Evolutionary conservation across 1,284 basidiomycete species (phyloP), one percentile per base, ranked within the genome.

Genomic region (Apiotrichum sp.): DNA sequence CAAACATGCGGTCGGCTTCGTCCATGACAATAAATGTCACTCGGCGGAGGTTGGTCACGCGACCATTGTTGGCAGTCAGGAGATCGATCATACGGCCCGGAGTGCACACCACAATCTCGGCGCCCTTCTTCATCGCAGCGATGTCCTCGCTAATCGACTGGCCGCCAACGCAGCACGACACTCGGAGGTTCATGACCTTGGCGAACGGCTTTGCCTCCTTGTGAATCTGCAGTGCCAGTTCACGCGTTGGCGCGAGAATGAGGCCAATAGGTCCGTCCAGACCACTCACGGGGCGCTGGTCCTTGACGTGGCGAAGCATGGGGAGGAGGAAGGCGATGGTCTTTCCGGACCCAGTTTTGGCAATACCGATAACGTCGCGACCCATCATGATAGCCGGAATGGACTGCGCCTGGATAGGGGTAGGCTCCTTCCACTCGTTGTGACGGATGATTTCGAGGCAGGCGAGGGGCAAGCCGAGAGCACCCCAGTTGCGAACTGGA

Each of bases 1-100:
- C 97, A 74, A 99, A 98, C 96, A 99, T 99, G 66, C 96, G 89
- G 77, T 99, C 96, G 8, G 96, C 97, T 78, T 99, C 97, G 73
- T 99, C 96, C 57, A 99, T 83, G 34, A 99, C 95, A 59, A 99
- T 85, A 73, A 98, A 98, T 4, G 96, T 98, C 54, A 96, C 90
- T 42, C 96, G 86, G 70, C 93, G 92, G 66, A 99, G 82, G 73
- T 98, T 99, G 56, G 95, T 98, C 56, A 99, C 93, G 56, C 96
- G 87, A 58, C 96, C 96, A 60, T 91, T 95, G 75, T 98, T 98
- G 60, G 96, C 93, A 16, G 95, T 97, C 66, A 98, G 80, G 56
- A 99, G 83, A 73, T 99, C 96, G 72, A 99, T 98, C 92, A 99
- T 96, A 55, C 96, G 88, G 29, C 96, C 97, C 6, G 96, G 96